Evolutionary conservation across 345 rosid genomes (phyloP).

Genomic region (Anastatica hierochuntica): DNA sequence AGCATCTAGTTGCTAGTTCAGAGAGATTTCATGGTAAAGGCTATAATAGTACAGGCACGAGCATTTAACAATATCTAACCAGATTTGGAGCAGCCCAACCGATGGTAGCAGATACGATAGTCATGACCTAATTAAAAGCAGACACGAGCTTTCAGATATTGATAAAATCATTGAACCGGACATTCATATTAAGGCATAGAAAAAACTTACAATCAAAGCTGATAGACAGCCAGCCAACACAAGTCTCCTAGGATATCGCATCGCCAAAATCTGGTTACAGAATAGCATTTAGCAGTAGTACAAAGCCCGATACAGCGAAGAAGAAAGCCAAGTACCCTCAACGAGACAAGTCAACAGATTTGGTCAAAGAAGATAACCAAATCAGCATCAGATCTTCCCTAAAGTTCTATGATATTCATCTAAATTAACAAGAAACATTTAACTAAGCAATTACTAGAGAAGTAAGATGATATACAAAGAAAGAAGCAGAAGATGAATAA

Average conservation of each 20-base stretch:
- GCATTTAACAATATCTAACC: slow-evolving; percentile 36
- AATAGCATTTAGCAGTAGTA: neutral
- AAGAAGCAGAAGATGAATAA: neutral
- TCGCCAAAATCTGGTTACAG: slow-evolving; percentile 67
- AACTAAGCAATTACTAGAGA: no score
- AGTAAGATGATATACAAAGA: no score
- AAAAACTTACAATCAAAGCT: slow-evolving; percentile 58
- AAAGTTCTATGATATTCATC: no score
- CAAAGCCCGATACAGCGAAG: neutral
- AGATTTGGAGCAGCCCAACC: slow-evolving; percentile 97
- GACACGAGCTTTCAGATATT: neutral
- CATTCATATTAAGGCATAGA: neutral
- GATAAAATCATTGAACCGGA: neutral
- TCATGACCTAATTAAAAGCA: slow-evolving; percentile 61
- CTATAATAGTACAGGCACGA: neutral
- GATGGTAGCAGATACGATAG: slow-evolving; percentile 66
- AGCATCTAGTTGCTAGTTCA: neutral
- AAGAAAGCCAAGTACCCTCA: neutral
- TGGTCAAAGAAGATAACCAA: no score
- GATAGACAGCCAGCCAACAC: slow-evolving; percentile 86
- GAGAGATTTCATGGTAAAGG: neutral
- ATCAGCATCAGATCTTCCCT: no score
- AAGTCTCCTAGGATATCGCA: slow-evolving; percentile 94
- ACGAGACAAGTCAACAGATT: neutral
- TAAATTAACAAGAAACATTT: no score